Conservation (phyloP, 257 asterid species). For the Ophiorrhiza pumila region DNA sequence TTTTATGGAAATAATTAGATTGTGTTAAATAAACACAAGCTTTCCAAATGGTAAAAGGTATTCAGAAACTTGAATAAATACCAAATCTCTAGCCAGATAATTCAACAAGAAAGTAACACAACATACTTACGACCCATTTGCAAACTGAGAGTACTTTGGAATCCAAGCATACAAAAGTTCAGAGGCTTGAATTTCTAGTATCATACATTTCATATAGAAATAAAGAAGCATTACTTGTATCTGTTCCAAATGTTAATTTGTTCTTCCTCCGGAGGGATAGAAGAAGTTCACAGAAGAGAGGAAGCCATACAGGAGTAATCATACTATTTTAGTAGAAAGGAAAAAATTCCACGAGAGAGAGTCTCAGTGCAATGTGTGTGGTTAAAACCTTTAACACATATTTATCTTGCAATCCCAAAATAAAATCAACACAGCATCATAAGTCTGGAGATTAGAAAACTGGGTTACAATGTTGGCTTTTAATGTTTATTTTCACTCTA, state of each 20-base stretch:
- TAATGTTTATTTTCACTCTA: not conserved
- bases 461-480: not conserved
- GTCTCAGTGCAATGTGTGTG: not conserved
- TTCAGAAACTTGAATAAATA: not conserved
- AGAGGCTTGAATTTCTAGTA: not conserved
- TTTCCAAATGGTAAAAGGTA: not conserved
- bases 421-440: not conserved
- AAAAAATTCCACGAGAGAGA: not conserved
- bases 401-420: not conserved
- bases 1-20: not conserved
- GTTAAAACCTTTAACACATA: not conserved
- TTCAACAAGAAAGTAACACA: not conserved
- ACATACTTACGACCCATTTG: not conserved
- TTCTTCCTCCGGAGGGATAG: not conserved
- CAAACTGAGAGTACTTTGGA: not conserved
- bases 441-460: not conserved
- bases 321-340: not conserved
- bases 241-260: no score
- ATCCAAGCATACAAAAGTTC: not conserved
- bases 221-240: not conserved
- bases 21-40: not conserved
- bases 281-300: not conserved
- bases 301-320: not conserved
- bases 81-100: not conserved
- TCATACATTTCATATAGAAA: not conserved